Evolutionary conservation across 352 stramenopile genomes (phyloP).

Genomic region (Nothophytophthora sp.): DNA sequence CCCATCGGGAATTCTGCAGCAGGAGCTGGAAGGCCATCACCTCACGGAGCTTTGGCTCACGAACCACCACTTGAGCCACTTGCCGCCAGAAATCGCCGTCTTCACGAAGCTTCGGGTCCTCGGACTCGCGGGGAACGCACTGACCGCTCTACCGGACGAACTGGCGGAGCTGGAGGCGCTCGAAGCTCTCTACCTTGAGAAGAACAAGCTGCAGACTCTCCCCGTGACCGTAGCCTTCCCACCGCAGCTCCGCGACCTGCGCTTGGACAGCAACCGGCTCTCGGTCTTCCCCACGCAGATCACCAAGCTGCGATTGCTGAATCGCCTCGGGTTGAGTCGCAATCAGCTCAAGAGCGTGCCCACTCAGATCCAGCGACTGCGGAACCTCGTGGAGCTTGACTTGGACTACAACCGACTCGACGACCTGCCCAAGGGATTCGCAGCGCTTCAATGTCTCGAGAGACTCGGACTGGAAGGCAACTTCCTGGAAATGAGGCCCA

Average conservation of each 20-base stretch:
- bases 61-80: constrained; percentile 46
- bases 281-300: constrained; percentile 44
- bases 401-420: constrained; percentile 66
- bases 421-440: constrained; percentile 40
- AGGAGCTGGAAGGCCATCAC: constrained; percentile 32
- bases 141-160: constrained; percentile 46
- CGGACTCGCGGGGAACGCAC: constrained; percentile 55
- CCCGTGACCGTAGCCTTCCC: constrained; percentile 40
- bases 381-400: constrained; percentile 65
- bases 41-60: constrained; percentile 66
- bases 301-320: constrained; percentile 54
- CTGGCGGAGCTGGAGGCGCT: constrained; percentile 33
- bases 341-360: constrained; percentile 51
- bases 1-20: constrained; percentile 34
- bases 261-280: constrained; percentile 58
- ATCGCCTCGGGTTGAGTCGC: constrained; percentile 57
- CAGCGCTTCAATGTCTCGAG: constrained; percentile 43
- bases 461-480: constrained; percentile 70
- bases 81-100: constrained; percentile 48
- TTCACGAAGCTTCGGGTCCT: constrained; percentile 57
- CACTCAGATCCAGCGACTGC: constrained; percentile 46
- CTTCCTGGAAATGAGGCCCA: constrained; percentile 20
- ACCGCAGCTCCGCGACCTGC: constrained; percentile 41
- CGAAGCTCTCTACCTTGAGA: constrained; percentile 64
- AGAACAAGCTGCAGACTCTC: constrained; percentile 53